Evolutionary conservation across 2,329 filamentous ascomycete species (phyloP).

Genomic region (Cadophora sp.): DNA sequence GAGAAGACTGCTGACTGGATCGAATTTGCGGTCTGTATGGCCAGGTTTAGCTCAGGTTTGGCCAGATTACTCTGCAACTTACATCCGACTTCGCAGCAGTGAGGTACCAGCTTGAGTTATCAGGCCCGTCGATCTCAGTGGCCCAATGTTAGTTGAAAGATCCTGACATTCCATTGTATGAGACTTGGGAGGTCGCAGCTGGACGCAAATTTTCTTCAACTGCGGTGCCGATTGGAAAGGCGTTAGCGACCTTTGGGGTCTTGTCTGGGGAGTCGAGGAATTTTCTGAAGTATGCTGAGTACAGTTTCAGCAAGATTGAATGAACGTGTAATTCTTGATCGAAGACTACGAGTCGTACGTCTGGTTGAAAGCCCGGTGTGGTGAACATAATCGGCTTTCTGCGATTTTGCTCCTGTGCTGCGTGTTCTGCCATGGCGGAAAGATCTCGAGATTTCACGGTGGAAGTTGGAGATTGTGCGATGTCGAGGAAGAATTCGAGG

Average conservation of each 20-base stretch:
- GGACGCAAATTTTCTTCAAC: background rate
- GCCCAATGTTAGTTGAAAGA: slow-evolving; percentile 12
- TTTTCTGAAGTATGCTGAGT: slow-evolving; percentile 26
- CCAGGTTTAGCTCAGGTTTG: background rate
- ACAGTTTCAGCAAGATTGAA: slow-evolving; percentile 21
- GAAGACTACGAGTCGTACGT: slow-evolving; percentile 22
- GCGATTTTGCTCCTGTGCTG: background rate
- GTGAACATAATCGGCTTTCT: slow-evolving; percentile 14
- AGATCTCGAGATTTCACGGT: background rate
- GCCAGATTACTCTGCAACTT: background rate
- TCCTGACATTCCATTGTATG: background rate
- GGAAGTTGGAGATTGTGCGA: background rate
- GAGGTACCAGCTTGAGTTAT: background rate
- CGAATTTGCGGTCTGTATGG: background rate
- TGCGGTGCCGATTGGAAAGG: background rate
- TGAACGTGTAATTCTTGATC: slow-evolving; percentile 25
- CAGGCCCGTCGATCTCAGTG: background rate
- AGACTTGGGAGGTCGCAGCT: background rate
- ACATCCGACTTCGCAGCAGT: background rate
- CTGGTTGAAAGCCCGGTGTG: background rate
- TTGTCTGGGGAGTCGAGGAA: slow-evolving; percentile 29
- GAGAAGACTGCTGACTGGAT: background rate
- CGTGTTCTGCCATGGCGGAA: background rate
- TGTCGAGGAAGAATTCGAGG: no score
- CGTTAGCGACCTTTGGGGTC: background rate